A percentile compares a stretch with the other conserved stretches of the same genome.
phyloP scores from a whole-genome alignment of 306 rosid species.

The Cucurbita argyrosperma region DNA sequence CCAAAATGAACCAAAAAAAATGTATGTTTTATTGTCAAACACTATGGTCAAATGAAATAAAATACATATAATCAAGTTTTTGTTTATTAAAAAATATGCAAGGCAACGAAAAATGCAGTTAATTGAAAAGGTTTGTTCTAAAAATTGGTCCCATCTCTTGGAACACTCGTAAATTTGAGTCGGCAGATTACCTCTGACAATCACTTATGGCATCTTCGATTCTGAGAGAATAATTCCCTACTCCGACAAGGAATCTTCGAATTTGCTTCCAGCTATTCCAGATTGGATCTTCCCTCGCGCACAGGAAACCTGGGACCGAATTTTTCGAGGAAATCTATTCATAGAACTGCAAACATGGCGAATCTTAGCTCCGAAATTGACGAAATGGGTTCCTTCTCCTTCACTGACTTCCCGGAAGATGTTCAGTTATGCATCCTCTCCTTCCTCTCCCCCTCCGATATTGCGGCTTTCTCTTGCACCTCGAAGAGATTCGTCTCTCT shows the following conservation, averaged over 20 bases:
- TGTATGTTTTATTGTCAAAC: not conserved
- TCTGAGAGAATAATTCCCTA: not conserved
- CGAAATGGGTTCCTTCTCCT: constrained; percentile 22
- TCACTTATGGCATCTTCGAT: not conserved
- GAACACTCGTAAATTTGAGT: not conserved
- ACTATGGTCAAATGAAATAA: not conserved
- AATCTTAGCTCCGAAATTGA: constrained; percentile 5
- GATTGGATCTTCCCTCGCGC: not conserved
- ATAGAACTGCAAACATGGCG: constrained; percentile 16
- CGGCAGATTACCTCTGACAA: not conserved
- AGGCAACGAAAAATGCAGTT: not conserved
- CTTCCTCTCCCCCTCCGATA: constrained; percentile 53
- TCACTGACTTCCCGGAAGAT: constrained; percentile 72
- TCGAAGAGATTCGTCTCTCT: constrained; percentile 49
- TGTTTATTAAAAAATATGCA: no score
- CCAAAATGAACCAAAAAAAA: not conserved
- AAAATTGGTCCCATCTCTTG: no score
- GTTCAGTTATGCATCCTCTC: constrained; percentile 77
- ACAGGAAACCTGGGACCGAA: not conserved
- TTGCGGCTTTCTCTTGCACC: constrained; percentile 59
- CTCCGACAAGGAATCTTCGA: not conserved
- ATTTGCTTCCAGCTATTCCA: not conserved
- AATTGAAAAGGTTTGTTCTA: not conserved
- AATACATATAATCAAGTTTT: not conserved
- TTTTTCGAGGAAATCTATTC: not conserved